Evolutionary conservation across 2,329 filamentous ascomycete genomes (phyloP).

Genomic region (Rutstroemia sp.): DNA sequence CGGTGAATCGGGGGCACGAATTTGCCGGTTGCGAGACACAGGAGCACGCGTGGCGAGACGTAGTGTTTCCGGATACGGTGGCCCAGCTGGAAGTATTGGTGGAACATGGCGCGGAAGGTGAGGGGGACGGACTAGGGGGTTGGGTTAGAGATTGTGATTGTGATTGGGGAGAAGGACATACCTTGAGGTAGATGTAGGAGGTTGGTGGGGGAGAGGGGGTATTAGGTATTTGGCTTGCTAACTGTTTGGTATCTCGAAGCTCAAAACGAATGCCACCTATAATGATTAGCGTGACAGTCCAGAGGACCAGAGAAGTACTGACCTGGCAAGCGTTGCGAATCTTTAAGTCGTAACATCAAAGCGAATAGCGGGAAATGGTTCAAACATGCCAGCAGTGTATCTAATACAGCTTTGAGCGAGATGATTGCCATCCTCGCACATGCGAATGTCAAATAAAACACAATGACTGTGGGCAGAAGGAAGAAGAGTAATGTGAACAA

Average conservation of each 20-base stretch:
- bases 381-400: slow-evolving; percentile 85
- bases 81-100: slow-evolving; percentile 93
- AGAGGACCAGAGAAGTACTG: slow-evolving; percentile 21
- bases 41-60: slow-evolving; percentile 76
- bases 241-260: slow-evolving; percentile 63
- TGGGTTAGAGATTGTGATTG: slow-evolving; percentile 14
- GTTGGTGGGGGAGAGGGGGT: slow-evolving; percentile 40
- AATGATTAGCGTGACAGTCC: slow-evolving; percentile 13
- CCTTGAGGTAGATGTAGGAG: slow-evolving; percentile 82
- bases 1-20: slow-evolving; percentile 94
- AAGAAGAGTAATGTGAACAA: slow-evolving; percentile 95
- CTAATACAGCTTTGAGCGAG: slow-evolving; percentile 79
- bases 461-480: slow-evolving; percentile 84
- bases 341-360: slow-evolving; percentile 91
- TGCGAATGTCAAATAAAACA: slow-evolving; percentile 96
- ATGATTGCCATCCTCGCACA: slow-evolving; percentile 93
- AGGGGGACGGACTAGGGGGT: slow-evolving; percentile 74
- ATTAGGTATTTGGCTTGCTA: slow-evolving; percentile 32
- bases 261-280: slow-evolving; percentile 81
- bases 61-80: slow-evolving; percentile 93
- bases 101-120: slow-evolving; percentile 87
- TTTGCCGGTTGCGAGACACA: slow-evolving; percentile 81
- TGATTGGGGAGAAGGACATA: slow-evolving; percentile 30
- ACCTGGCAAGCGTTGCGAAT: slow-evolving; percentile 82
- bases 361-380: slow-evolving; percentile 98